These are phyloP conservation scores for Suhomyces sp. DNA, from an alignment of 805 yeast genomes.

Conservation along the genomic window DNA sequence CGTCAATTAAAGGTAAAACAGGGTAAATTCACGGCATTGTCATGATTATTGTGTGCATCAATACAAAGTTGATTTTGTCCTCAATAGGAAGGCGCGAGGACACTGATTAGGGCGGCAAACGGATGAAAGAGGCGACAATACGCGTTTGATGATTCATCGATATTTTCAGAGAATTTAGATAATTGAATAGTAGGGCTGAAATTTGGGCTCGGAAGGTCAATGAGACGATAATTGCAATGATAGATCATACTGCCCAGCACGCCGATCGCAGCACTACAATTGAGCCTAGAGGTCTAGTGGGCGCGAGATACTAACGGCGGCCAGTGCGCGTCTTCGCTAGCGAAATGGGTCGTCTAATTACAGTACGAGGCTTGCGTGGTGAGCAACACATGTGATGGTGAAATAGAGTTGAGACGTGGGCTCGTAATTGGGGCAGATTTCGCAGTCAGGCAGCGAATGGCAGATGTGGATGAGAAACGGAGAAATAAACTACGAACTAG, in stretches of 20 bases:
- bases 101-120: neutral
- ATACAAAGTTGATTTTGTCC: neutral
- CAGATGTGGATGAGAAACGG: neutral
- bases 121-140: neutral
- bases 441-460: neutral
- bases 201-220: no score
- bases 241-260: neutral
- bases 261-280: neutral
- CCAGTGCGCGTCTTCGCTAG: neutral
- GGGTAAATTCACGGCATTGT: neutral
- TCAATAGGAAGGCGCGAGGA: neutral
- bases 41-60: neutral
- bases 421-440: neutral
- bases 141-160: neutral
- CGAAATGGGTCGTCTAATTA: neutral
- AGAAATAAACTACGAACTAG: no score
- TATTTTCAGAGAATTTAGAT: neutral
- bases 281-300: neutral
- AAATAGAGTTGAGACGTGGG: neutral
- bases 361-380: neutral
- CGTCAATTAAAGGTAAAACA: neutral
- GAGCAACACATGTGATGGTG: neutral
- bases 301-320: neutral
- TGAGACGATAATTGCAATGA: no score
- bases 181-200: no score